Evolutionary conservation across 176 grass and related monocot species (phyloP).

Genomic region (Oryza nivara): DNA sequence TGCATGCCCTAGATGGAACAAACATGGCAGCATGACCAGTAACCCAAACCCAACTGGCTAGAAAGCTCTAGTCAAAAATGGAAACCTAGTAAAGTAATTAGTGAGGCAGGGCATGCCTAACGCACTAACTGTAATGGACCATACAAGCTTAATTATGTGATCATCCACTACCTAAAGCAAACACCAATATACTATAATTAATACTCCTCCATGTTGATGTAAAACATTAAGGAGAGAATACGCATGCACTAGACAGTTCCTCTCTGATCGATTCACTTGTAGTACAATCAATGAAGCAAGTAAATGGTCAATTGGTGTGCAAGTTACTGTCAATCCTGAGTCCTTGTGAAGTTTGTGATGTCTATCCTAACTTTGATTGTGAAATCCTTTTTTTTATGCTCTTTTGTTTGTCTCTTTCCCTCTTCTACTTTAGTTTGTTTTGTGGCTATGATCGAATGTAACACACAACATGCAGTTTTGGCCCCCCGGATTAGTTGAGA

Average conservation of each 20-base stretch:
- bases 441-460: conserved; percentile 44
- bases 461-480: conserved; percentile 22
- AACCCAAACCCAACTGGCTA: conserved; percentile 22
- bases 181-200: conserved; percentile 18
- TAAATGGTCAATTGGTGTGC: conserved; percentile 13
- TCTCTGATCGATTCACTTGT: neutral
- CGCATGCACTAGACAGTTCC: conserved; percentile 41
- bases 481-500: neutral
- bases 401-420: neutral
- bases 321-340: conserved; percentile 48
- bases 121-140: conserved; percentile 44
- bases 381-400: neutral
- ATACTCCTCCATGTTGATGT: conserved; percentile 10
- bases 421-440: conserved; percentile 9
- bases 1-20: conserved; percentile 10
- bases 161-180: conserved; percentile 53
- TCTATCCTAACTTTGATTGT: conserved; percentile 20
- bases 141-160: conserved; percentile 47
- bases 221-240: conserved; percentile 11
- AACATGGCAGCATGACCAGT: conserved; percentile 11
- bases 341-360: conserved; percentile 21
- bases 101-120: conserved; percentile 3
- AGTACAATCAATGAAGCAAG: conserved; percentile 20
- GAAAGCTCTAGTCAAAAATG: conserved; percentile 43
- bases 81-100: conserved; percentile 31